phyloP scores from a whole-genome alignment of 2,329 filamentous ascomycete genomes.

The Tolypocladium tundrense region DNA sequence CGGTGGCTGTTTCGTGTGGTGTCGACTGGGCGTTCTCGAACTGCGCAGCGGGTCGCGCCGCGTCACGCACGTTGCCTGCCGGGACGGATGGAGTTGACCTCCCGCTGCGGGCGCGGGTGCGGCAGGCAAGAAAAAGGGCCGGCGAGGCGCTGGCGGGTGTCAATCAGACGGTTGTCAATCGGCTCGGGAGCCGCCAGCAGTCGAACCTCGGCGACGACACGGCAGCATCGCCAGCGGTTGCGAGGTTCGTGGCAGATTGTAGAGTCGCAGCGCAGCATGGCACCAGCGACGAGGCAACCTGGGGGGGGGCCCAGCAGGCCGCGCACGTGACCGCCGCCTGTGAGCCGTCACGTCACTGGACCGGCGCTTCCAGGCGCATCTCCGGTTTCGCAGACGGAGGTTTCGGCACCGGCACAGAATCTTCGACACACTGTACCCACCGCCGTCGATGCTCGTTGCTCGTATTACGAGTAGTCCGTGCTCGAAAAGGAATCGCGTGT shows the following conservation, averaged over 20 bases:
- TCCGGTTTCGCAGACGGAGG: not conserved
- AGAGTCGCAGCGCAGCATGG: not conserved
- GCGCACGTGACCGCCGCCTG: not conserved
- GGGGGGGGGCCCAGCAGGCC: not conserved
- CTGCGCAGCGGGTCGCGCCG: not conserved
- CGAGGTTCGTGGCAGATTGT: not conserved
- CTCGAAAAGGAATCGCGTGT: too few relatives aligned
- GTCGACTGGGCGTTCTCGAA: not conserved
- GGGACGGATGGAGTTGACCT: not conserved
- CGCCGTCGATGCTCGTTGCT: too few relatives aligned
- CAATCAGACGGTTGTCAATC: not conserved
- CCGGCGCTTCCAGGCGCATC: not conserved
- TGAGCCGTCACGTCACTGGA: not conserved
- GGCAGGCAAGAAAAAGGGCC: not conserved
- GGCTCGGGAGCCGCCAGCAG: not conserved
- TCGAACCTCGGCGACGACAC: not conserved
- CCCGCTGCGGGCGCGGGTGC: not conserved
- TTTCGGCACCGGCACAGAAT: too few relatives aligned
- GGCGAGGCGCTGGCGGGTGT: not conserved
- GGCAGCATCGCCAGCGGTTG: not conserved
- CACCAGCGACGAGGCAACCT: not conserved
- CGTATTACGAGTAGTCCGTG: too few relatives aligned
- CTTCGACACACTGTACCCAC: not conserved
- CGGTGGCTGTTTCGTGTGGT: not conserved
- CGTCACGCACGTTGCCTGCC: not conserved